phyloP scores from a whole-genome alignment of 176 grass and related monocot genomes.

The Areca catechu region DNA sequence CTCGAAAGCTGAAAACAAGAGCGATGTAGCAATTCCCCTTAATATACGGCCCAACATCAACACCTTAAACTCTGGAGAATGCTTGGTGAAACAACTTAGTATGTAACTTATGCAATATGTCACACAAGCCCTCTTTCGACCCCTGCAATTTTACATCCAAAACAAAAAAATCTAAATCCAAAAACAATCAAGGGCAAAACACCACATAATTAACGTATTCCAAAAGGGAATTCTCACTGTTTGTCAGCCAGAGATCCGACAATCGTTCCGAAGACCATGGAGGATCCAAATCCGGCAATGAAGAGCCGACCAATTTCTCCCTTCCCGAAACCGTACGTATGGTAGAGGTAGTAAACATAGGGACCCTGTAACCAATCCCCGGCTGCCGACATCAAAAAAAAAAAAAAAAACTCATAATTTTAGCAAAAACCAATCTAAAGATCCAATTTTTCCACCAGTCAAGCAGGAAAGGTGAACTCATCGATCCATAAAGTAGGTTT shows the following conservation, averaged over 20 bases:
- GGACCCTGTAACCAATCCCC: slow-evolving; percentile 20
- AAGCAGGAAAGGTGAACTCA: no score
- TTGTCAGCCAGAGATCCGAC: slow-evolving; percentile 18
- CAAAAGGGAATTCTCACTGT: background rate
- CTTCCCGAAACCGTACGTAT: slow-evolving; percentile 7
- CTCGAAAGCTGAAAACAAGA: slow-evolving; percentile 19
- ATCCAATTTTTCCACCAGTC: no score
- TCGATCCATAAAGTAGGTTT: no score
- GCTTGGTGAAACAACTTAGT: slow-evolving; percentile 16
- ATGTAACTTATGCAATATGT: slow-evolving; percentile 17
- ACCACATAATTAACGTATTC: background rate
- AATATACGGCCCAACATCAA: slow-evolving; percentile 17
- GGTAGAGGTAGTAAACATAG: slow-evolving; percentile 19
- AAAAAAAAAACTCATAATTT: no score
- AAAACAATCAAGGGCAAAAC: background rate
- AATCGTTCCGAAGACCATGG: slow-evolving; percentile 15
- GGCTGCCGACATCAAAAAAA: slow-evolving; percentile 6
- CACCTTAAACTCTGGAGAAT: slow-evolving; percentile 14
- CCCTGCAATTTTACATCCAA: slow-evolving; percentile 1
- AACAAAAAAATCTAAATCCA: background rate
- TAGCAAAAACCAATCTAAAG: no score
- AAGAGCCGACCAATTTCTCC: slow-evolving; percentile 19
- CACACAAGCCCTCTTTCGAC: slow-evolving; percentile 14
- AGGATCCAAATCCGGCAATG: slow-evolving; percentile 20
- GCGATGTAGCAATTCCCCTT: slow-evolving; percentile 11